Conservation (phyloP, 2,329 filamentous ascomycete species). For the Dryadomyces quercus-mongolicae region DNA sequence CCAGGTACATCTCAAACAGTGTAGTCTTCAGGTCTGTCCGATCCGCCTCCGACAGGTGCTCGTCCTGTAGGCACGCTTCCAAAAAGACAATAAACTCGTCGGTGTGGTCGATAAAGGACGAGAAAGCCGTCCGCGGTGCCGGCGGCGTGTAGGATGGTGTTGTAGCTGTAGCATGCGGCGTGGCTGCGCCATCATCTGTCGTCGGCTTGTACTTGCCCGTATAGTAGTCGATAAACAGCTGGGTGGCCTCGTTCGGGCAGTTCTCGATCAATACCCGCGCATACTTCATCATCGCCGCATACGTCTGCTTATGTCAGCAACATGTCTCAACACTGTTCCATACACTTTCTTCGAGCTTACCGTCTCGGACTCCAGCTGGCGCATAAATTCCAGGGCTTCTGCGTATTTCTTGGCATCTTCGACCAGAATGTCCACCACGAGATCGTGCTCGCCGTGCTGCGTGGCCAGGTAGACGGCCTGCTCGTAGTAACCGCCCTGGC, state of each 20-base stretch:
- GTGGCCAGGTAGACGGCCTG: conserved; percentile 93
- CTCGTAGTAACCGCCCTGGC: conserved; percentile 92
- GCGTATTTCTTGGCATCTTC: conserved; percentile 87
- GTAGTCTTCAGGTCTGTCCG: conserved; percentile 86
- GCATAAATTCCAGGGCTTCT: conserved; percentile 85
- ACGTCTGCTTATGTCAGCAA: conserved; percentile 42
- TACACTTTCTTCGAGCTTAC: no score
- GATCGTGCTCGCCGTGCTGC: conserved; percentile 83
- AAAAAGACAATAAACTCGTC: conserved; percentile 87
- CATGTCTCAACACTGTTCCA: no score
- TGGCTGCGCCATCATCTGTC: conserved; percentile 38
- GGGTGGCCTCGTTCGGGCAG: conserved; percentile 69
- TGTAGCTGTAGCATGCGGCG: conserved; percentile 19
- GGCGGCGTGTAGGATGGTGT: conserved; percentile 60
- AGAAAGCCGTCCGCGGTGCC: conserved; percentile 80
- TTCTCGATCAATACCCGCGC: conserved; percentile 82
- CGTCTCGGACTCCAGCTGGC: conserved; percentile 66
- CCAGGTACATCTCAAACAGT: conserved; percentile 94
- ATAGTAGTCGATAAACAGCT: conserved; percentile 90
- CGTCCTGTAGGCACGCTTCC: conserved; percentile 70
- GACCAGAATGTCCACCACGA: conserved; percentile 91
- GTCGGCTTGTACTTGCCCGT: conserved; percentile 71
- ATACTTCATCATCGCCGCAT: conserved; percentile 87
- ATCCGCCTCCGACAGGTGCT: conserved; percentile 59
- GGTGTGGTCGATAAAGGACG: conserved; percentile 88